Percentiles rank a stretch among this genome's conserved stretches.
Evolutionary conservation across 202 grass and related monocot genomes (phyloP).

Genomic region (Bolboschoenoplectus hybrid): DNA sequence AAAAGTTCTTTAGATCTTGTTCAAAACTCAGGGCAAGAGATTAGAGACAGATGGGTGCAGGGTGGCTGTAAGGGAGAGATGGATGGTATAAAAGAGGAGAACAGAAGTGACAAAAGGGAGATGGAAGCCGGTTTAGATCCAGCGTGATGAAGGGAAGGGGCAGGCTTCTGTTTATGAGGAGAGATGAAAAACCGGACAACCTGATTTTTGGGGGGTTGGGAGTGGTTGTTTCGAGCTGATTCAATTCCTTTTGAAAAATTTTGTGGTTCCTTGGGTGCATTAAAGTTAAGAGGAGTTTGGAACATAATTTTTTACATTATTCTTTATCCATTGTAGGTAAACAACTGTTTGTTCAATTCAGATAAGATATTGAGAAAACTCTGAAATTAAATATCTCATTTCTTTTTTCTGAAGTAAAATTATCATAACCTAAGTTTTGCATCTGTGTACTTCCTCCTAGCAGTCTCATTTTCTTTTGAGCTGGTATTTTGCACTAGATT

Average conservation of each 20-base stretch:
- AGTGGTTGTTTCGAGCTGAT: too few relatives aligned
- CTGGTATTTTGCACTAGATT: constrained; percentile 1
- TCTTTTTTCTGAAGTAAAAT: background rate
- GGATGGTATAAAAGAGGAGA: background rate
- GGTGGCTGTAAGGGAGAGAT: background rate
- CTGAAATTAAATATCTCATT: background rate
- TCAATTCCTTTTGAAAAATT: background rate
- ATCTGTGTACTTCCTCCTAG: background rate
- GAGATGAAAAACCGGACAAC: too few relatives aligned
- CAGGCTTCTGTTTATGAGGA: background rate
- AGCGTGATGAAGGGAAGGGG: background rate
- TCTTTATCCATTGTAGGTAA: background rate
- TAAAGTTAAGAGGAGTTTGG: background rate
- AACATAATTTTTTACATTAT: background rate
- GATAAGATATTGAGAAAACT: background rate
- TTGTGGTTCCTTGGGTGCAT: background rate
- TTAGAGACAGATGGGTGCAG: background rate
- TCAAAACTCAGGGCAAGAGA: background rate
- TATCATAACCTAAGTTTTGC: background rate
- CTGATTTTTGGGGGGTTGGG: too few relatives aligned
- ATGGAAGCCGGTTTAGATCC: background rate
- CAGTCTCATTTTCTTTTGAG: background rate
- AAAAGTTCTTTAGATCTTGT: too few relatives aligned
- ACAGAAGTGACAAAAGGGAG: background rate
- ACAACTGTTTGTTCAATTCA: background rate